Evolutionary conservation across 2,329 filamentous ascomycete species (phyloP).

Genomic region (Phyllosticta capitalensis): DNA sequence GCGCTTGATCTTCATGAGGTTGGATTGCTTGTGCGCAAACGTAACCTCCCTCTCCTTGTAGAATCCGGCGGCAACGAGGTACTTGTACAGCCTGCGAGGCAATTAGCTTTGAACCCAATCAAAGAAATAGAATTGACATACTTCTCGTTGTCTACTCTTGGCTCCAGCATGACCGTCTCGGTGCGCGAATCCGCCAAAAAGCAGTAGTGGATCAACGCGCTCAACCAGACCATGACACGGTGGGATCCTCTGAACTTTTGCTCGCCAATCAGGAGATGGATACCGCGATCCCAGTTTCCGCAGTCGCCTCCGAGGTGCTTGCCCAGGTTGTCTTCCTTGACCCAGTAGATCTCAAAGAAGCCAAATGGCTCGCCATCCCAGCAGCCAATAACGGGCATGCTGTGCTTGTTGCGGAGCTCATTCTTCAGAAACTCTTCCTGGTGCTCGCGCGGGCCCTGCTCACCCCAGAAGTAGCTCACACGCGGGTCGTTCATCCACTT

Average conservation of each 20-base stretch:
- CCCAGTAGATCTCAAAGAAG: conserved; percentile 98
- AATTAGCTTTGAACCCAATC: not conserved
- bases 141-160: conserved; percentile 84
- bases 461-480: conserved; percentile 78
- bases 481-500: conserved; percentile 84
- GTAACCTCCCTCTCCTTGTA: conserved; percentile 76
- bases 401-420: conserved; percentile 59
- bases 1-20: conserved; percentile 68
- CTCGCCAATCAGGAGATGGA: conserved; percentile 86
- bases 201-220: conserved; percentile 77
- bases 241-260: conserved; percentile 79
- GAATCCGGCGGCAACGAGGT: conserved; percentile 68
- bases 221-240: conserved; percentile 70
- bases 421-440: conserved; percentile 60
- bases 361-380: conserved; percentile 95
- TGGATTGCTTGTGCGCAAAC: conserved; percentile 88
- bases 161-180: conserved; percentile 75
- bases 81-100: conserved; percentile 51
- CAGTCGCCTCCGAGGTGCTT: conserved; percentile 54
- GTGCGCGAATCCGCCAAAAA: conserved; percentile 71
- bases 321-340: conserved; percentile 79
- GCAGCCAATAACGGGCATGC: conserved; percentile 82
- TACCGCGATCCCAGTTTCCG: conserved; percentile 74
- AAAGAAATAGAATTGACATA: conserved; percentile 37
- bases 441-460: conserved; percentile 43